Evolutionary conservation across 208 protist genomes (phyloP), one percentile per base, ranked within the genome.

Genomic region (Giardia muris): DNA sequence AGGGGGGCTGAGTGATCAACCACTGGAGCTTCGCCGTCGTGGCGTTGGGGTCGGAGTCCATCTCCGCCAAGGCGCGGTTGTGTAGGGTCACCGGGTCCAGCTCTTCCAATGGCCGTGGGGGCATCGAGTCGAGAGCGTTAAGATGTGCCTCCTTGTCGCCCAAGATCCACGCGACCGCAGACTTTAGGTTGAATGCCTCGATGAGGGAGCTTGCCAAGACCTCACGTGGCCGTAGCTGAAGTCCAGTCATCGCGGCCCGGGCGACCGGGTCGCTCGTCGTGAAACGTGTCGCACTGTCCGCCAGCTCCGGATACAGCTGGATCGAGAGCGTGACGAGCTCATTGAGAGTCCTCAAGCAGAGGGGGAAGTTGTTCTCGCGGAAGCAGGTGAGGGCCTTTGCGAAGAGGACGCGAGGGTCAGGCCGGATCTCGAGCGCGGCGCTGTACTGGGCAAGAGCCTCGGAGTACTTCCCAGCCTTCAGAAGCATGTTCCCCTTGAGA

Each of bases 281-380:
- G 45, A 90, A 90, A 30, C 10, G n/a, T 30, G 46, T 22, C 0
- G 87, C 87, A 1, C 45, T 46, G 2, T 90, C 42, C 30, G 45
- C 87, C 0, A 90, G 87, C 1, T 90, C 87, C 43, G 87, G 87
- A 45, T 90, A 90, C 45, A 47, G 42, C 87, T 90, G 46, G 43
- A 46, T 46, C 0, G 43, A 47, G 1, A 90, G n/a, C 4, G n/a
- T 45, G 1, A 90, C 87, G 30, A 90, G 45, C n/a, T 90, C 87
- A 47, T 45, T 45, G n/a, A 90, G 87, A 4, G 87, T 90, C 43
- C 45, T 44, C n/a, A 90, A n/a, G n/a, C 87, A 90, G 1, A 47
- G 87, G 43, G 87, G 87, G 87, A 47, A 90, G 87, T 90, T 47
- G 87, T 47, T 90, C n/a, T 90, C 43, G n/a, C 87, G 87, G 45